A percentile compares a stretch with the other conserved stretches of the same genome.
Evolutionary conservation across 257 asterid species (phyloP).

Genomic region (Linderniella brevidens): DNA sequence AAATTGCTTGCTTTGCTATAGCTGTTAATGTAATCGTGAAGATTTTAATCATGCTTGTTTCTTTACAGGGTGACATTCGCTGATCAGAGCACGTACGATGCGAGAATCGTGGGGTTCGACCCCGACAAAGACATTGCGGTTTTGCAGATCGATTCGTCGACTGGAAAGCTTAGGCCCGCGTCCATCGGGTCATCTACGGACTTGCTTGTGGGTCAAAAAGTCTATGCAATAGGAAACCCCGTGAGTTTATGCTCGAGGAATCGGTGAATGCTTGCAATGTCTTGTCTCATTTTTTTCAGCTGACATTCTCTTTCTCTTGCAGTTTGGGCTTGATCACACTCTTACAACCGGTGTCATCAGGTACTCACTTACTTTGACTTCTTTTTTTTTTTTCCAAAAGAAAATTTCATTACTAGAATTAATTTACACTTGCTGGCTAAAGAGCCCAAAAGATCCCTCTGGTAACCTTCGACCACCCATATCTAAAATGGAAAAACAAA

Average conservation of each 20-base stretch:
- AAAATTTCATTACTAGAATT: too few relatives aligned
- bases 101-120: constrained; percentile 88
- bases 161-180: constrained; percentile 72
- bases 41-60: neutral
- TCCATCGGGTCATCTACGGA: constrained; percentile 85
- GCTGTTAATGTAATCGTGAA: neutral
- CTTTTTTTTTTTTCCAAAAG: too few relatives aligned
- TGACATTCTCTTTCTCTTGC: constrained; percentile 8
- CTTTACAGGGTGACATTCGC: constrained; percentile 61
- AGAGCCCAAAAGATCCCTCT: too few relatives aligned
- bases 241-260: constrained; percentile 23
- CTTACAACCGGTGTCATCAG: constrained; percentile 99
- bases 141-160: constrained; percentile 52
- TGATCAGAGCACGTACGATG: constrained; percentile 85
- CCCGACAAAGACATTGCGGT: constrained; percentile 99
- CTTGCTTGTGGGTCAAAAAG: constrained; percentile 98
- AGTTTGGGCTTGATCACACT: constrained; percentile 99
- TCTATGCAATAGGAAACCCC: constrained; percentile 95
- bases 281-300: neutral
- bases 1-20: neutral
- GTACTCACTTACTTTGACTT: too few relatives aligned
- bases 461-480: too few relatives aligned
- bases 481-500: too few relatives aligned
- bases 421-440: too few relatives aligned
- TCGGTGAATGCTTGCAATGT: neutral